Base-by-base conservation (phyloP, 2,329 filamentous ascomycete species). In the Ophiostoma fasciatum region DNA sequence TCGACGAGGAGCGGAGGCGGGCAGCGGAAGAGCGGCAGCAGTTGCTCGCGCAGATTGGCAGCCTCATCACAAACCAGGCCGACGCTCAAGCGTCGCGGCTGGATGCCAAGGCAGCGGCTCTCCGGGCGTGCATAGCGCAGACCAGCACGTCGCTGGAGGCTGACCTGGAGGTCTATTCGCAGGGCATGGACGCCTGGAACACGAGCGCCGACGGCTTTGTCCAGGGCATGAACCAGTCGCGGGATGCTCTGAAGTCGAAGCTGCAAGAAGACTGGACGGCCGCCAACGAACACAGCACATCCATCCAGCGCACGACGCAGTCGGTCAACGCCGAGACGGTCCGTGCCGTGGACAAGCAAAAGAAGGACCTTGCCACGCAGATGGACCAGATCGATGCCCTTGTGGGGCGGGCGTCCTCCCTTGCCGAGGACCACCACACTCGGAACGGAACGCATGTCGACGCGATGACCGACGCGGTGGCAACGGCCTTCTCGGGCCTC, bases 381-480 rank as follows among this genome's bases (percentile, higher is more conserved):
- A 87, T 98, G 71, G 73, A 77, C 38, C 82, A 83, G 1, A 68
- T 98, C 7, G 88, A 96, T 49, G 82, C 88, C 45, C 94, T 94
- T 48, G 84, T 96, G 27, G 70, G 78, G 22, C 76, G 82, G 22
- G 85, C 92, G 33, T 74, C 78, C 41, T 72, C 71, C 2, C 80
- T 92, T 49, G 96, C 94, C 53, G 73, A 78, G 21, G 64, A 66
- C 14, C 84, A 93, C 51, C 78, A 90, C 52, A 66, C 74, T 19
- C 67, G 70, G 19, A 82, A 92, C 44, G 57, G 66, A 2, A 54
- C 64, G n/a, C 80, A 76, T 1, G 61, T 94, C n/a, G 59, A 68
- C 23, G 59, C 58, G 9, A 64, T 94, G 22, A 72, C 78, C 0
- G 62, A 57, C 14, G 78, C 74, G 1, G 80, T 90, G 5, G 75